Conservation (phyloP, 805 yeast genomes). For the Spathaspora arborariae region DNA sequence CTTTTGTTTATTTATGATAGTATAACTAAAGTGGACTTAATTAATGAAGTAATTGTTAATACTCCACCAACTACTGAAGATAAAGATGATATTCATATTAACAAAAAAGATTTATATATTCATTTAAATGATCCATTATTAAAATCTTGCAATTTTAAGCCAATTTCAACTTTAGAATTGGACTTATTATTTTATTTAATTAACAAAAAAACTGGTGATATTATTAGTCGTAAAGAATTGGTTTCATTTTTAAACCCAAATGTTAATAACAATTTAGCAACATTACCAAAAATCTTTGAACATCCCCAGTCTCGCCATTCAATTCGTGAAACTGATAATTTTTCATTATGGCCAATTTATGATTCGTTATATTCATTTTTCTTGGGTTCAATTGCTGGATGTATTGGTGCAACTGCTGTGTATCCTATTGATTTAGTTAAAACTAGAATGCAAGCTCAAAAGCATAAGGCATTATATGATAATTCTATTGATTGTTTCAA, state of each 20-base stretch:
- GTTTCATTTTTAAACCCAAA: conserved; percentile 57
- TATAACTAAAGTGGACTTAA: conserved; percentile 39
- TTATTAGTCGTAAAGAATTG: conserved; percentile 39
- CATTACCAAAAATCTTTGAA: conserved; percentile 36
- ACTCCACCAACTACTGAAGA: conserved; percentile 42
- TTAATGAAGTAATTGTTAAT: conserved; percentile 44
- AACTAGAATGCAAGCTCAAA: conserved; percentile 96
- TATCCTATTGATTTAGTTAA: conserved; percentile 95
- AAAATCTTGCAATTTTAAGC: conserved; percentile 41
- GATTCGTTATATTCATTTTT: conserved; percentile 85
- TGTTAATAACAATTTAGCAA: conserved; percentile 31
- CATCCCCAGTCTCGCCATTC: conserved; percentile 39
- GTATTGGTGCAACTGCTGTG: conserved; percentile 96
- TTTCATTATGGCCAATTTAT: conserved; percentile 43
- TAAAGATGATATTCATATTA: conserved; percentile 38
- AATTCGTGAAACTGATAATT: conserved; percentile 31
- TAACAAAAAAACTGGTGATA: conserved; percentile 30
- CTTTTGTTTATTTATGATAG: conserved; percentile 38
- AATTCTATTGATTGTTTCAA: conserved; percentile 84
- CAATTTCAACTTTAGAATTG: conserved; percentile 36
- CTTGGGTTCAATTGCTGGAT: conserved; percentile 93
- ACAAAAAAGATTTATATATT: conserved; percentile 36
- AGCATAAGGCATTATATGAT: conserved; percentile 63
- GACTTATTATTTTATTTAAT: conserved; percentile 40
- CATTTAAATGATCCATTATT: conserved; percentile 43